phyloP scores from a whole-genome alignment of 768 basidiomycete genomes.

The Pleurotus giganteus region DNA sequence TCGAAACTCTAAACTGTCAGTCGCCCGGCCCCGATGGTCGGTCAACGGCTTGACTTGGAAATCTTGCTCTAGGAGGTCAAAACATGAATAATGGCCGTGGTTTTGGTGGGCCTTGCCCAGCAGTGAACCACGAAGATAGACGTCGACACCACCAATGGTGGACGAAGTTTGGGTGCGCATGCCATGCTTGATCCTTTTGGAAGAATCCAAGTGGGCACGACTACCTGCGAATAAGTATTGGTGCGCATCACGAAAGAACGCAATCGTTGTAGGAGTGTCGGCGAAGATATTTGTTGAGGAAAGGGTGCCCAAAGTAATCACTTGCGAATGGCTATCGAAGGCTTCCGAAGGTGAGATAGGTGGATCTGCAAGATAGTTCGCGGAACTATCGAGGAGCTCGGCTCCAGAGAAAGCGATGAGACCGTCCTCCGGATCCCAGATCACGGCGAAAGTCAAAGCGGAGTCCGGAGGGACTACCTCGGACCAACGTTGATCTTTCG shows the following conservation, averaged over 20 bases:
- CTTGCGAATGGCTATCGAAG: conserved; percentile 23
- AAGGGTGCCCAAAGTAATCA: conserved; percentile 20
- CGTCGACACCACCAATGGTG: conserved; percentile 34
- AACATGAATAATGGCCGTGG: conserved; percentile 26
- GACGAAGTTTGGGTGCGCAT: conserved; percentile 34
- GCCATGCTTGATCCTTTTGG: conserved; percentile 1
- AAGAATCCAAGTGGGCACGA: background rate
- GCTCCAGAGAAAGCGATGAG: conserved; percentile 57
- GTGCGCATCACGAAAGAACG: conserved; percentile 26
- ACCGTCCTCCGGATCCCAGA: conserved; percentile 59
- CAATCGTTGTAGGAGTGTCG: conserved; percentile 21
- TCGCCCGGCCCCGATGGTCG: conserved; percentile 15
- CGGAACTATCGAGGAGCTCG: conserved; percentile 33
- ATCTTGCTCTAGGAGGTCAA: conserved; percentile 21
- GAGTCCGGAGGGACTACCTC: conserved; percentile 54
- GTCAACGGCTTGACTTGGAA: conserved; percentile 21
- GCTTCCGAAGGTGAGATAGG: conserved; percentile 25
- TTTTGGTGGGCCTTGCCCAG: conserved; percentile 23
- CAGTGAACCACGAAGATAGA: conserved; percentile 31
- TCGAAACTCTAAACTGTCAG: conserved; percentile 11
- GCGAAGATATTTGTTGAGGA: conserved; percentile 18
- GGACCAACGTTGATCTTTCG: conserved; percentile 47
- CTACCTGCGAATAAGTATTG: conserved; percentile 8
- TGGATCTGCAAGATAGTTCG: conserved; percentile 9
- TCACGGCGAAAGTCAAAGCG: conserved; percentile 56